phyloP scores from a whole-genome alignment of 2,329 filamentous ascomycete genomes.

The Furcasterigmium sp. region DNA sequence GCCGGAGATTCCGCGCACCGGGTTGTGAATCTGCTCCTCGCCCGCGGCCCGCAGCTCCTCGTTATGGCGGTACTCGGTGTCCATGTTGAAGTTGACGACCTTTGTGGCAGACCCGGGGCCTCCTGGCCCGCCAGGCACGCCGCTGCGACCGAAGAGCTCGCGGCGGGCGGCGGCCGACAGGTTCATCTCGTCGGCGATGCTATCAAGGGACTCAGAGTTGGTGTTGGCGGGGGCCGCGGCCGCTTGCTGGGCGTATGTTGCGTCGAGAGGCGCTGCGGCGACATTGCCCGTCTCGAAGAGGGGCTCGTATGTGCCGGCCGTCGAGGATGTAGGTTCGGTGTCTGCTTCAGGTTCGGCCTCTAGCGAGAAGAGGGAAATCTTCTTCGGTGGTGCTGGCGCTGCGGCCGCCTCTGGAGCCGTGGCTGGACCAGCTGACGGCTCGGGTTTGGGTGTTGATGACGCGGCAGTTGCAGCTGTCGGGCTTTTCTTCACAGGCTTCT shows the following conservation, averaged over 20 bases:
- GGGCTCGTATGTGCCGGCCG: conserved; percentile 40
- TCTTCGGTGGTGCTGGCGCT: conserved; percentile 33
- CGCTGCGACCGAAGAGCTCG: conserved; percentile 75
- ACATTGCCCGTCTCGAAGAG: conserved; percentile 35
- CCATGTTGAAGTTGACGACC: conserved; percentile 83
- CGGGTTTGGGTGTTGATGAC: conserved; percentile 2
- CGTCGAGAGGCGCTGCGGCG: conserved; percentile 8
- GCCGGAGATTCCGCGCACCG: conserved; percentile 74
- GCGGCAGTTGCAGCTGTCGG: conserved; percentile 8
- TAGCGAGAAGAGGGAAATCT: conserved; percentile 67
- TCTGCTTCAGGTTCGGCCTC: conserved; percentile 31
- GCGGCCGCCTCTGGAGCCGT: conserved; percentile 11
- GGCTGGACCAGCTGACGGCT: conserved; percentile 12
- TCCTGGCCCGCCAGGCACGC: conserved; percentile 28
- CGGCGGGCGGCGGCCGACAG: conserved; percentile 71
- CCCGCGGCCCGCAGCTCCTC: conserved; percentile 67
- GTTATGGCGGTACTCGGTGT: conserved; percentile 81
- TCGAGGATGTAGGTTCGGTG: conserved; percentile 10
- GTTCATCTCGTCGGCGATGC: conserved; percentile 72
- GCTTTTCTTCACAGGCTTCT: conserved; percentile 42
- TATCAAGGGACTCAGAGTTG: conserved; percentile 53
- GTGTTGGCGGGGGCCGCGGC: conserved; percentile 18
- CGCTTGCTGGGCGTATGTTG: conserved; percentile 19
- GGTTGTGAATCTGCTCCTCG: conserved; percentile 70
- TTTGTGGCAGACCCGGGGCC: conserved; percentile 46